These are phyloP conservation scores for Closterium sp. DNA, from an alignment of 139 green algal species.

Conservation along the genomic window DNA sequence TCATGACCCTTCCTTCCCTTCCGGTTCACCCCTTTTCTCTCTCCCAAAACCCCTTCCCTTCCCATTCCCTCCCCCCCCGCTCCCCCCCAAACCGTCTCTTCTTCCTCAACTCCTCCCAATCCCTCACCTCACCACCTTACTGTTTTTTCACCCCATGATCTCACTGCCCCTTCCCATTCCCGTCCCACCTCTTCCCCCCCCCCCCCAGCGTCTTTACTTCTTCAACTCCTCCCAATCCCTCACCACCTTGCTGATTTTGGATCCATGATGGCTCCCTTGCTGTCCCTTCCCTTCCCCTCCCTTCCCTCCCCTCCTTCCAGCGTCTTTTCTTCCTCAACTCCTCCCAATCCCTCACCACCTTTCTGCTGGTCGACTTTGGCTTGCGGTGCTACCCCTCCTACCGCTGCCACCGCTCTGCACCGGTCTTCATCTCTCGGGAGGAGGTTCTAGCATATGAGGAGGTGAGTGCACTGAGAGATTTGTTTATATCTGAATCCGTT, in stretches of 20 bases:
- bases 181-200: not conserved
- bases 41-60: no score
- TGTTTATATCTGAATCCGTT: no score
- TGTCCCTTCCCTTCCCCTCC: not conserved
- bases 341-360: slow-evolving; percentile 13
- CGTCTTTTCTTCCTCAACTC: slow-evolving; percentile 29
- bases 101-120: no score
- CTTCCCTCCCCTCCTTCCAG: not conserved
- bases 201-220: slow-evolving; percentile 18
- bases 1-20: no score
- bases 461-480: slow-evolving; percentile 12
- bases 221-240: slow-evolving; percentile 8
- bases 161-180: not conserved
- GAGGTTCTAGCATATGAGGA: slow-evolving; percentile 25
- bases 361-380: slow-evolving; percentile 31
- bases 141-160: no score
- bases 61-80: no score
- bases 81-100: no score
- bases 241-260: no score
- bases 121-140: no score
- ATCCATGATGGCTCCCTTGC: not conserved
- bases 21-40: no score
- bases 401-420: slow-evolving; percentile 2
- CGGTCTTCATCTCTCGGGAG: slow-evolving; percentile 11
- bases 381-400: slow-evolving; percentile 5